Evolutionary conservation across 768 basidiomycete genomes (phyloP).

Genomic region (Phylloporus rhodoxanthus): DNA sequence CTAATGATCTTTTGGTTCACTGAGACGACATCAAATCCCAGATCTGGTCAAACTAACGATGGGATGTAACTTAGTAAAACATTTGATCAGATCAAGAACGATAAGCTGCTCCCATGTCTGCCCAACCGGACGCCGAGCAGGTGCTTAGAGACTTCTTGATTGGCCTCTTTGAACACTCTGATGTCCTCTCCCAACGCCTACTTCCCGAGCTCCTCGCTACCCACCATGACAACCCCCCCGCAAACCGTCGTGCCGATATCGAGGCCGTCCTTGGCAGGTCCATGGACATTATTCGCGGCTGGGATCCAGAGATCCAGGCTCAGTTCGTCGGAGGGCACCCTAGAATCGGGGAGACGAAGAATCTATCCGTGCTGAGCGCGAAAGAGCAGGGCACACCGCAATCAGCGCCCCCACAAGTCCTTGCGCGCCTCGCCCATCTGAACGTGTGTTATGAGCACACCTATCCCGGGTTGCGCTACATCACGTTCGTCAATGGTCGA

Average conservation of each 20-base stretch:
- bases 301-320: slow-evolving; percentile 47
- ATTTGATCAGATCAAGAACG: too few relatives aligned
- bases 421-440: slow-evolving; percentile 65
- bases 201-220: slow-evolving; percentile 44
- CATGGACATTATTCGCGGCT: slow-evolving; percentile 44
- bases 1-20: too few relatives aligned
- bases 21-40: too few relatives aligned
- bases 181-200: slow-evolving; percentile 46
- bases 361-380: slow-evolving; percentile 68
- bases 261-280: slow-evolving; percentile 50
- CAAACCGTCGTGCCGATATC: slow-evolving; percentile 35
- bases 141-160: slow-evolving; percentile 32
- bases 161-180: slow-evolving; percentile 63
- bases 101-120: slow-evolving; percentile 4
- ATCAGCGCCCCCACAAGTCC: slow-evolving; percentile 67
- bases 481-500: slow-evolving; percentile 90
- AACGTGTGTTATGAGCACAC: slow-evolving; percentile 71
- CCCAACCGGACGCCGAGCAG: slow-evolving; percentile 7
- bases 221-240: slow-evolving; percentile 18
- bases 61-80: too few relatives aligned
- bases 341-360: slow-evolving; percentile 78
- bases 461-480: slow-evolving; percentile 76
- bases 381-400: slow-evolving; percentile 62
- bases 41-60: too few relatives aligned
- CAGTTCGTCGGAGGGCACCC: slow-evolving; percentile 81